Evolutionary conservation across 495 filamentous ascomycete species (phyloP).

Genomic region (Pyrenopolyporus hunteri): DNA sequence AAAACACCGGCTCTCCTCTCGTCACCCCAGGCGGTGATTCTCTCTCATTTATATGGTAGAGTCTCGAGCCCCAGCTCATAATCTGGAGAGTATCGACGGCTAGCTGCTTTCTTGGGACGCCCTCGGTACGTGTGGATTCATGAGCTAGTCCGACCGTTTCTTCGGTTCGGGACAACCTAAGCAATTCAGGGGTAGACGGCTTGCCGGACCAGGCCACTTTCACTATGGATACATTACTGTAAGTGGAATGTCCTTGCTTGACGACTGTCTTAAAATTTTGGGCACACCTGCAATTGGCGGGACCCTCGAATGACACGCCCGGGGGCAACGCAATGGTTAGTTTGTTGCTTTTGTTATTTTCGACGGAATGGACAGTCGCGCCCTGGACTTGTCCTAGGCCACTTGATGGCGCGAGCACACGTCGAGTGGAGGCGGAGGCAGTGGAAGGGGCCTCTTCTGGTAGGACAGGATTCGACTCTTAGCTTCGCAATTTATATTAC

Average conservation of each 20-base stretch:
- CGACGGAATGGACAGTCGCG: not conserved
- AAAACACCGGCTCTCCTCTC: not conserved
- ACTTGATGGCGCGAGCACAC: not conserved
- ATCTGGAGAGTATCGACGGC: not conserved
- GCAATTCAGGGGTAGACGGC: slow-evolving; percentile 6
- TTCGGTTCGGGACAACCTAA: slow-evolving; percentile 2
- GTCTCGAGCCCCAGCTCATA: not conserved
- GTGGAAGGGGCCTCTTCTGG: not conserved
- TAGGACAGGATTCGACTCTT: not conserved
- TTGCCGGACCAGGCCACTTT: slow-evolving; percentile 7
- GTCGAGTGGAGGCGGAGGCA: no score
- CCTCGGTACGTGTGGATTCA: not conserved
- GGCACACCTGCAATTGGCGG: not conserved
- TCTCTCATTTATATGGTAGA: slow-evolving; percentile 1
- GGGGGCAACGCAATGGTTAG: not conserved
- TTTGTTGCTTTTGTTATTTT: slow-evolving; percentile 2
- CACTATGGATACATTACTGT: slow-evolving; percentile 82
- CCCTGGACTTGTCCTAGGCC: not conserved
- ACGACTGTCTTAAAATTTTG: slow-evolving; percentile 24
- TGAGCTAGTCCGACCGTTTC: not conserved
- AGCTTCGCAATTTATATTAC: not conserved
- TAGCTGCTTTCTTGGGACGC: not conserved
- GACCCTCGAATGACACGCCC: not conserved
- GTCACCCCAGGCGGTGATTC: not conserved
- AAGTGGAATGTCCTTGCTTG: slow-evolving; percentile 48